Base-by-base conservation (phyloP, 176 grass and related monocot genomes). In the Pharus latifolius region DNA sequence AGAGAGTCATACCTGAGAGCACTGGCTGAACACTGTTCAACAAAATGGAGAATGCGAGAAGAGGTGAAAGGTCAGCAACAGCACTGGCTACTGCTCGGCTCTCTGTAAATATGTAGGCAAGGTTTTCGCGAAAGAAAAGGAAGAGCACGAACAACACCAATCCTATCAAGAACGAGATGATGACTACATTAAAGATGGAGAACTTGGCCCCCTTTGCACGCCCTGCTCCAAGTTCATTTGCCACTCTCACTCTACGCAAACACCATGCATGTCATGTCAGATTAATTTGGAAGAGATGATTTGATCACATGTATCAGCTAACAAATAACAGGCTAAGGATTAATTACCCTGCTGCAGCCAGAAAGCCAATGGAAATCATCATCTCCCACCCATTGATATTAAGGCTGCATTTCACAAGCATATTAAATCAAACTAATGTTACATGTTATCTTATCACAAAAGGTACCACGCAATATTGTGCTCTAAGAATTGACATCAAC, bases 321-420 rank as follows among this genome's bases (percentile, higher is more conserved):
- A 42, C 8, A 33, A 52, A 45, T 37, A 7, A 16, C 16, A 31
- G 3, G 7, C 0, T 20, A 24, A 63, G 48, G 17, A 58, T 4
- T 19, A 71, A 14, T 17, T 77, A 96, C 93, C 94, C 94, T 49
- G 71, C 83, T 57, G 89, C 84, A 18, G 74, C 62, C 61, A 93
- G 49, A 37, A 97, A 92, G 30, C 89, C 89, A 0, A 98, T 20
- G 16, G 89, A 85, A 16, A 93, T 88, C 89, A 98, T 98, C 89
- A 92, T 92, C 74, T 93, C 84, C 95, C 87, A 98, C n/a, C 87
- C 95, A 44, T 91, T 98, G 76, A 93, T 98, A 14, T 93, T 98
- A 29, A 98, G 63, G 81, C 94, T 93, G 73, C 69, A 42, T 56
- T 49, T 77, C 40, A 47, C 11, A 63, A 38, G 31, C 12, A 68